Conservation (phyloP, 441 rosid genomes). For the Erodium texanum region DNA sequence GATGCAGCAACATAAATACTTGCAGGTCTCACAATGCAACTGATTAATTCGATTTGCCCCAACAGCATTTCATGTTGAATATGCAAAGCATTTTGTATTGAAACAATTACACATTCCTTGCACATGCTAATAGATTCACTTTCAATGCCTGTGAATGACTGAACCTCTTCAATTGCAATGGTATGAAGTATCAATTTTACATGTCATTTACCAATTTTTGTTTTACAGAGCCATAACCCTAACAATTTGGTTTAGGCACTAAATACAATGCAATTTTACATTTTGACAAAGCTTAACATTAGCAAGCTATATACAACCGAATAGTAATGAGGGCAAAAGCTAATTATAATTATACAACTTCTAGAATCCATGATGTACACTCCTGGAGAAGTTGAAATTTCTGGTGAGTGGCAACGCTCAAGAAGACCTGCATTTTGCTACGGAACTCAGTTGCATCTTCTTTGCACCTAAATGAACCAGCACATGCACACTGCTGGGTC, state of each 20-base stretch:
- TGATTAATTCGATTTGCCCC: neutral
- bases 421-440: conserved; percentile 63
- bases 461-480: conserved; percentile 69
- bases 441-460: conserved; percentile 58
- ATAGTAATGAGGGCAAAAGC: neutral
- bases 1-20: neutral
- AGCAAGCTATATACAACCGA: neutral
- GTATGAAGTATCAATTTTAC: neutral
- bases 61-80: neutral
- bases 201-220: neutral
- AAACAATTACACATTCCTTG: neutral
- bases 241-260: neutral
- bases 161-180: no score
- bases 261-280: neutral
- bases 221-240: neutral
- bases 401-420: conserved; percentile 56
- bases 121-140: neutral
- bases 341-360: conserved; percentile 17
- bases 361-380: conserved; percentile 60
- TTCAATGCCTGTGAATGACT: neutral
- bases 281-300: neutral
- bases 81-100: neutral
- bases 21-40: neutral
- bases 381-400: conserved; percentile 62
- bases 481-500: conserved; percentile 75